Conservation (phyloP, 108 stramenopile genomes). For the Schizochytrium sp. region DNA sequence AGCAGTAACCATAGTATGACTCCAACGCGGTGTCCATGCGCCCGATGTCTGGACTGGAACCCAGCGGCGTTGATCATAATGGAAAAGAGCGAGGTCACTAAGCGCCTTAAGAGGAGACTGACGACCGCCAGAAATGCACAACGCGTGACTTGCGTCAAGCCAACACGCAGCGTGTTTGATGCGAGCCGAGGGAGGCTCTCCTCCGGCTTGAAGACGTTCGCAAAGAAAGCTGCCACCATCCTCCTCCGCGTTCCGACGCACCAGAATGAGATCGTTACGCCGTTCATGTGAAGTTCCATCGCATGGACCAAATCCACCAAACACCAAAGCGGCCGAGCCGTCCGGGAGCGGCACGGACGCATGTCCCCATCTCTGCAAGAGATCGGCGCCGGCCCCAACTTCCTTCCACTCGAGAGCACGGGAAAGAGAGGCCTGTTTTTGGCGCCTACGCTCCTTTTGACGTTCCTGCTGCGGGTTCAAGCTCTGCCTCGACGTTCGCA, state of each 20-base stretch:
- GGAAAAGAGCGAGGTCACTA: background rate
- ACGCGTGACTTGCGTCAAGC: background rate
- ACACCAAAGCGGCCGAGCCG: background rate
- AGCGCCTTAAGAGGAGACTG: background rate
- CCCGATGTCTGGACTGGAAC: background rate
- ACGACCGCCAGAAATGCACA: background rate
- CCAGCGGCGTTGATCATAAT: background rate
- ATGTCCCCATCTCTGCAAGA: background rate
- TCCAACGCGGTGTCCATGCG: background rate
- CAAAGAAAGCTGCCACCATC: background rate
- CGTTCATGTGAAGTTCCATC: background rate
- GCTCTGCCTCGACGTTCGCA: too few relatives aligned
- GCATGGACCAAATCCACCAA: background rate
- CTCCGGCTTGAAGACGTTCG: background rate
- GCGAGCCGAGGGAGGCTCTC: background rate
- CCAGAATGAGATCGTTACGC: background rate
- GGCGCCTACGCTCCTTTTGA: background rate
- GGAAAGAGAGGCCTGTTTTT: background rate
- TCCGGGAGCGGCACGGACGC: background rate
- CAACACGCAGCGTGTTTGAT: background rate
- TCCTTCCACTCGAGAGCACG: background rate
- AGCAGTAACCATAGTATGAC: background rate
- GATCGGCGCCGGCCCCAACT: background rate
- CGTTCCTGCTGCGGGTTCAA: background rate
- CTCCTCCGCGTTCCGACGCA: background rate